Base-by-base conservation (phyloP, 345 rosid species). In the Pelargonium nanum region DNA sequence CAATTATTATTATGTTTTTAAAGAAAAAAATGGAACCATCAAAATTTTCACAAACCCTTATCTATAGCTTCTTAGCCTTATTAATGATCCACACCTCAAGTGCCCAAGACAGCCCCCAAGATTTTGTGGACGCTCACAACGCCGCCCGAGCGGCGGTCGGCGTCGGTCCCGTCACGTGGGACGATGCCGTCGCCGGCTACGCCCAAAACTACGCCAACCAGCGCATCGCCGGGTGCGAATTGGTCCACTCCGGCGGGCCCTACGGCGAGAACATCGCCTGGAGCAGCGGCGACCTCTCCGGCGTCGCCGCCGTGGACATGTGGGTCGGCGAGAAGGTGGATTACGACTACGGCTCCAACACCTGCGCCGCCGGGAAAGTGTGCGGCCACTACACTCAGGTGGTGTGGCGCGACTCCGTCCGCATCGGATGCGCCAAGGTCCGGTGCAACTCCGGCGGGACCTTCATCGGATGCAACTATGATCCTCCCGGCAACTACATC, bases 351-450 rank as follows among this genome's bases (percentile, higher is more conserved):
- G 53, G 51, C 57, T 61, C 90, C 19, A 87, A 83, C 64, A 62
- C 73, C 4, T 87, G 95, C 60, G 68, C 67, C 17, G 63, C 69
- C 2, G 80, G 79, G 5, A 30, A 73, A 22, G 66, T 64, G 51
- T 88, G 95, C 68, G 79, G 80, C 19, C 95, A 87, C 61, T 87
- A 87, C 59, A 85, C 95, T 2, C 89, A 87, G 64, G 77, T 83
- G 24, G 92, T 88, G 40, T 85, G 92, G 92, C 72, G 80, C 23
- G 60, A 70, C 58, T 72, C 89, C 1, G 72, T 70, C 58, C 69
- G 72, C 8, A 56, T 88, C 0, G 92, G 96, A 8, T 88, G 96
- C 68, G 89, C 87, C 34, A 83, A 78, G 75, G 81, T 80, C 24
- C 76, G 6, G 44, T 85, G 96, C 76, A 59, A 25, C 52, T 76